Evolutionary conservation across 23 red algal species (phyloP).

Genomic region (Gracilaria vermiculophylla): DNA sequence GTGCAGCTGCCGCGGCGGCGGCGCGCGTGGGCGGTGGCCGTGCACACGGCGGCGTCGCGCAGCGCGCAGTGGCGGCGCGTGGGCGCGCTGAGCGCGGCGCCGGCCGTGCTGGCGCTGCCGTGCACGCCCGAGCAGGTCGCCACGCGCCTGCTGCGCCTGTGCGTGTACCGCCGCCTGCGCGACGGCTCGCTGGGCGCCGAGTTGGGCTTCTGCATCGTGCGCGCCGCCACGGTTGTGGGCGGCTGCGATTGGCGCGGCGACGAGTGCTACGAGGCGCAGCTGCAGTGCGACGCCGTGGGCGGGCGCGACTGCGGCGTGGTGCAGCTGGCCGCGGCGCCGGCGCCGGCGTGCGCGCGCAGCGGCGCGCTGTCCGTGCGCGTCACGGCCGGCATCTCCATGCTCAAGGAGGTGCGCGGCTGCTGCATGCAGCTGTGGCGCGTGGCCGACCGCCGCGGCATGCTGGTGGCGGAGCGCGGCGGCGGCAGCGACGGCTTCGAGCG

Average conservation of each 20-base stretch:
- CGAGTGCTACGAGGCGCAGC: neutral
- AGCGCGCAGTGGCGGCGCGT: neutral
- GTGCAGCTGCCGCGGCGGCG: neutral
- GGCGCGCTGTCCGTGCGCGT: neutral
- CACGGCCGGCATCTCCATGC: neutral
- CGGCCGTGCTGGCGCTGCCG: neutral
- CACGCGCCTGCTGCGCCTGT: neutral
- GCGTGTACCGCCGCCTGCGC: neutral
- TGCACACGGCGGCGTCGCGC: neutral
- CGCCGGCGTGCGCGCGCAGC: neutral
- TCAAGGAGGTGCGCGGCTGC: neutral
- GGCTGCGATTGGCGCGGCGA: neutral
- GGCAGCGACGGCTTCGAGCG: neutral
- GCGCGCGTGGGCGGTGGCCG: neutral
- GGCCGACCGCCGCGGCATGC: neutral
- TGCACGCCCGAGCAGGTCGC: neutral
- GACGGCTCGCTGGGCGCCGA: neutral
- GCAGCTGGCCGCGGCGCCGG: neutral
- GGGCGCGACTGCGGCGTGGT: slow-evolving; percentile 5
- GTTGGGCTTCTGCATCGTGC: neutral
- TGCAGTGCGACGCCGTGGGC: neutral
- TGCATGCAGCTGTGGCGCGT: neutral
- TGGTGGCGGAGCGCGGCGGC: neutral
- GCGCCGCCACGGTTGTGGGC: neutral
- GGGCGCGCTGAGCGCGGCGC: neutral